A percentile compares a stretch with the other conserved stretches of the same genome.
These are phyloP conservation scores for Xylaria venustula DNA, from an alignment of 495 filamentous ascomycete genomes.

Conservation along the genomic window DNA sequence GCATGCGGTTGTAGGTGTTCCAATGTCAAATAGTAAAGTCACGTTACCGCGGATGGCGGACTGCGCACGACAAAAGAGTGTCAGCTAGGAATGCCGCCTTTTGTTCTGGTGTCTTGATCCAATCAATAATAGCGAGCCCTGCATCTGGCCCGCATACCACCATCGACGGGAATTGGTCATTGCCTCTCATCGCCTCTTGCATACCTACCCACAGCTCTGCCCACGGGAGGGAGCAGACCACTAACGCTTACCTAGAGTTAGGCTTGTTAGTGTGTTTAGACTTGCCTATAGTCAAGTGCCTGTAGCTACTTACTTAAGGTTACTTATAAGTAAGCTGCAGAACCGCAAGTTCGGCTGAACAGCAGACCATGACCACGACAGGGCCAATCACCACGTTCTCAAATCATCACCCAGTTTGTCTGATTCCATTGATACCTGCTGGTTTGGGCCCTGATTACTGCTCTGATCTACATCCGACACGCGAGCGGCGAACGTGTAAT, in stretches of 20 bases:
- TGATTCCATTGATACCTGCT: not conserved
- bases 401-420: not conserved
- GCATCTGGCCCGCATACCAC: not conserved
- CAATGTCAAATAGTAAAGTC: not conserved
- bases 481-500: not conserved
- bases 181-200: not conserved
- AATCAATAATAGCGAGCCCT: not conserved
- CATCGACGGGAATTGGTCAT: constrained; percentile 5
- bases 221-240: too few species aligned
- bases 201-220: too few species aligned
- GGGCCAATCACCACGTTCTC: not conserved
- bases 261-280: too few species aligned
- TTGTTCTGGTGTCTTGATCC: not conserved
- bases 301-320: too few species aligned
- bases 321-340: not conserved
- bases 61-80: not conserved
- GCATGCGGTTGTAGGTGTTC: not conserved
- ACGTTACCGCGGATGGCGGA: not conserved
- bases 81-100: not conserved
- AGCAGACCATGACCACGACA: not conserved
- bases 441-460: not conserved
- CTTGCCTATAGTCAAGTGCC: too few species aligned
- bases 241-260: too few species aligned
- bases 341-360: not conserved
- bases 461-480: not conserved